Percentiles rank a stretch among this genome's conserved stretches.
phyloP scores from a whole-genome alignment of 164 flowering plant species.

The Macadamia integrifolia region DNA sequence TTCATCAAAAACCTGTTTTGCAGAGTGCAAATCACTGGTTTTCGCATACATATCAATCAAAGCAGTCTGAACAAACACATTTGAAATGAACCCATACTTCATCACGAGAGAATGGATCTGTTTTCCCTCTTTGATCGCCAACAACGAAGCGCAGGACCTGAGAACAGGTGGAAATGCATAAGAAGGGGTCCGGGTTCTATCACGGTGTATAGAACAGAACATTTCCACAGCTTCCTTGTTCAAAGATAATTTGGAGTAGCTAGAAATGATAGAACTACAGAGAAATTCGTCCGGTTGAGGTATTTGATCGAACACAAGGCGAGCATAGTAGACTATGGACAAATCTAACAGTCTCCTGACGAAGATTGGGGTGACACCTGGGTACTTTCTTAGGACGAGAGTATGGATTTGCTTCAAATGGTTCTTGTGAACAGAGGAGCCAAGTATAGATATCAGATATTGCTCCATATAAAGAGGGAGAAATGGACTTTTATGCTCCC shows the following conservation, averaged over 20 bases:
- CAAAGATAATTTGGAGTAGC: conserved; percentile 23
- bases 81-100: conserved; percentile 26
- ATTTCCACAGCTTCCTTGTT: conserved; percentile 22
- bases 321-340: conserved; percentile 26
- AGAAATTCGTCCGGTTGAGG: conserved; percentile 28
- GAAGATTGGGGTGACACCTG: conserved; percentile 19
- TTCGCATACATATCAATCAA: conserved; percentile 43
- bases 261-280: conserved; percentile 21
- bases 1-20: conserved; percentile 33
- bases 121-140: conserved; percentile 27
- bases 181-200: conserved; percentile 9
- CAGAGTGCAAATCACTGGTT: conserved; percentile 29
- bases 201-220: conserved; percentile 26
- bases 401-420: conserved; percentile 39
- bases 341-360: conserved; percentile 13
- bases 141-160: conserved; percentile 27
- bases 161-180: conserved; percentile 32
- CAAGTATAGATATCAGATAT: conserved; percentile 18
- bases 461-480: conserved; percentile 20
- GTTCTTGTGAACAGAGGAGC: conserved; percentile 11
- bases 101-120: conserved; percentile 35
- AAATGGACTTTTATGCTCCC: no score
- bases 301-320: conserved; percentile 34
- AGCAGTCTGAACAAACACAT: conserved; percentile 30
- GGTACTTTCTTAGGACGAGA: conserved; percentile 20